Evolutionary conservation across 2,329 filamentous ascomycete genomes (phyloP).

Genomic region (Aureobasidium leucospermi): DNA sequence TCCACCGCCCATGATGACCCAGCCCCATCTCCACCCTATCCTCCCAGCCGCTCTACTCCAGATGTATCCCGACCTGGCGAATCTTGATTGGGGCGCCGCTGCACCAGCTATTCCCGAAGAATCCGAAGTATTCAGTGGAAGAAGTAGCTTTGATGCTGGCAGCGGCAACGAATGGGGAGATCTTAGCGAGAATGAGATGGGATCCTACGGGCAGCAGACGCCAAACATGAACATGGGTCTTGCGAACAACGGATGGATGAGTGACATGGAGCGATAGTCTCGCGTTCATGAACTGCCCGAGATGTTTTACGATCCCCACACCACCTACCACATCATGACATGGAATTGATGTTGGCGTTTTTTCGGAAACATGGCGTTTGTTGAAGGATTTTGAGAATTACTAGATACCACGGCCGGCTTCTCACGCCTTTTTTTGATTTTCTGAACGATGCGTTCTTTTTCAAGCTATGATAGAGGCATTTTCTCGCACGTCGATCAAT

Average conservation of each 20-base stretch:
- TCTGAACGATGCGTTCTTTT: background rate
- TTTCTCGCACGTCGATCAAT: background rate
- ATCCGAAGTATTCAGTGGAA: constrained; percentile 65
- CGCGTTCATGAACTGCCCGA: background rate
- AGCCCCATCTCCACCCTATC: constrained; percentile 40
- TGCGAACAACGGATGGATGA: constrained; percentile 7
- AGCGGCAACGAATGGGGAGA: constrained; percentile 62
- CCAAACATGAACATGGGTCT: constrained; percentile 7
- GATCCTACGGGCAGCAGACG: background rate
- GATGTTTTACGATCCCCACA: background rate
- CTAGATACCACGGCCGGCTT: constrained; percentile 12
- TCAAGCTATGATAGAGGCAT: constrained; percentile 4
- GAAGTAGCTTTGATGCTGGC: constrained; percentile 70
- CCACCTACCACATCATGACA: background rate
- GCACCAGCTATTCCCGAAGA: constrained; percentile 45
- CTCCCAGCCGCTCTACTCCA: constrained; percentile 83
- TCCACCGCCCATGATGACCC: constrained; percentile 24
- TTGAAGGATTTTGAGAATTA: constrained; percentile 11
- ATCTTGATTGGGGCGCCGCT: constrained; percentile 65
- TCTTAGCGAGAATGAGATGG: constrained; percentile 47
- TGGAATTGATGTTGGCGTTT: constrained; percentile 10
- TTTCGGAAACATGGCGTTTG: constrained; percentile 9
- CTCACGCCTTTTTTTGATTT: constrained; percentile 3
- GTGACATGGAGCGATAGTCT: background rate
- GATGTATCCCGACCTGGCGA: constrained; percentile 89